Evolutionary conservation across 371 early-diverging fungal species (phyloP), one percentile per base, ranked within the genome.

Genomic region (Mucor velutinosus): DNA sequence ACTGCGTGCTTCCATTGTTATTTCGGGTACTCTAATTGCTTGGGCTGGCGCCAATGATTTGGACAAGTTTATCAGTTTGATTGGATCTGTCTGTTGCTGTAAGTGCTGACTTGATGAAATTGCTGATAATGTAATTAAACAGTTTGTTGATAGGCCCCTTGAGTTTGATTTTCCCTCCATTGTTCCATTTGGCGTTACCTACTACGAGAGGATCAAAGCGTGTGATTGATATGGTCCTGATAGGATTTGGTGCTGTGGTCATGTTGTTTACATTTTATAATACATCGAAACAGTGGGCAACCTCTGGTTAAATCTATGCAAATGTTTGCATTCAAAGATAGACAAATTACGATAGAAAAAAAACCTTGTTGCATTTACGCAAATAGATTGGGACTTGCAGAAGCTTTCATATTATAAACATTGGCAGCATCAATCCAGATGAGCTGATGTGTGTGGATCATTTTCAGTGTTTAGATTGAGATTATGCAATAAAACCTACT

Each of bases 41-140:
- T 92, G 88, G 74, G 77, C 81, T 15, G 97, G 96, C 10, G 88
- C 94, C 23, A 86, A 83, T 69, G 89, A 92, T 70, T 80, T 97
- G 32, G 95, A 96, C 78, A 92, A 94, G 67, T 93, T 97, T 63
- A 95, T 97, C 41, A 89, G 92, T 53, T 85, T 96, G 53, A 92
- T 96, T 33, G 97, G 97, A 1, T 92, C 92, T 58, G 87, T 96
- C 64, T 92, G 95, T 21, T 97, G 97, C 77, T 80, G 83, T 82
- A 77, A 80, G 80, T 61, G n/a, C 32, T 43, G 14, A 4, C 30
- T 37, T 62, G 65, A 25, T 7, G 12, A 19, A 1, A 23, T 25
- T 37, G 4, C 1, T 15, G 23, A 39, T 60, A 14, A 21, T 10
- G 21, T 57, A 39, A 3, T 3, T 23, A 17, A 58, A 45, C 57